Conservation (phyloP, 768 basidiomycete species). For the Rhodotorula sphaerocarpa region DNA sequence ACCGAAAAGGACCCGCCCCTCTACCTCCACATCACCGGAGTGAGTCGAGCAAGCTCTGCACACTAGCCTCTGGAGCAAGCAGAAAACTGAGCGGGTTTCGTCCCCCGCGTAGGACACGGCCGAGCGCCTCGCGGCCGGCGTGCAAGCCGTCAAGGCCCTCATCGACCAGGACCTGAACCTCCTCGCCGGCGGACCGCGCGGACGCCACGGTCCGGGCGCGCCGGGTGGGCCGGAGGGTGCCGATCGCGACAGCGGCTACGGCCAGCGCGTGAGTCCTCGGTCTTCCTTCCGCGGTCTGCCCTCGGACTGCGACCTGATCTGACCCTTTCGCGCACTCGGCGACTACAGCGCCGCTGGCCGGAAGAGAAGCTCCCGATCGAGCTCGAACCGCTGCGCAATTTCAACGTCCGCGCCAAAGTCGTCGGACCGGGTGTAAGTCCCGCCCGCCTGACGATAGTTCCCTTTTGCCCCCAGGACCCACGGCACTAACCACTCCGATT, state of each 20-base stretch:
- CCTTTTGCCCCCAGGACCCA: not conserved
- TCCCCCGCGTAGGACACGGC: constrained; percentile 35
- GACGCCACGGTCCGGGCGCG: constrained; percentile 48
- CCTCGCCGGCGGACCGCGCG: constrained; percentile 44
- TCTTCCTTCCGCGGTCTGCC: not conserved
- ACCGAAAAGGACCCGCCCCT: constrained; percentile 87
- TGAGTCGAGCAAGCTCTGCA: not conserved
- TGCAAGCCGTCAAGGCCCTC: constrained; percentile 44
- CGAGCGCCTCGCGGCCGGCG: constrained; percentile 44
- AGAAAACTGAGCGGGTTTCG: too few relatives aligned
- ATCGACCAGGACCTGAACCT: constrained; percentile 47
- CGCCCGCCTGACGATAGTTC: too few relatives aligned
- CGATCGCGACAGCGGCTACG: constrained; percentile 29
- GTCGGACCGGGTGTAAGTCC: constrained; percentile 77
- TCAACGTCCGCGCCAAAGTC: constrained; percentile 94
- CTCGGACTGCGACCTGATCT: not conserved
- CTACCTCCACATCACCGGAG: constrained; percentile 83
- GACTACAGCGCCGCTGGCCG: constrained; percentile 83
- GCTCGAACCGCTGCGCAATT: constrained; percentile 84
- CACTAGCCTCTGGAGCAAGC: not conserved
- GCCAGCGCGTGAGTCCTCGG: constrained; percentile 27
- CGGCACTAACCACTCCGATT: too few relatives aligned
- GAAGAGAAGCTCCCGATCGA: constrained; percentile 89
- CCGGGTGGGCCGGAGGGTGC: not conserved
- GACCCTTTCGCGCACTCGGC: too few relatives aligned